Evolutionary conservation across 1,284 basidiomycete species (phyloP).

Genomic region (Paramarasmius palmivorus): DNA sequence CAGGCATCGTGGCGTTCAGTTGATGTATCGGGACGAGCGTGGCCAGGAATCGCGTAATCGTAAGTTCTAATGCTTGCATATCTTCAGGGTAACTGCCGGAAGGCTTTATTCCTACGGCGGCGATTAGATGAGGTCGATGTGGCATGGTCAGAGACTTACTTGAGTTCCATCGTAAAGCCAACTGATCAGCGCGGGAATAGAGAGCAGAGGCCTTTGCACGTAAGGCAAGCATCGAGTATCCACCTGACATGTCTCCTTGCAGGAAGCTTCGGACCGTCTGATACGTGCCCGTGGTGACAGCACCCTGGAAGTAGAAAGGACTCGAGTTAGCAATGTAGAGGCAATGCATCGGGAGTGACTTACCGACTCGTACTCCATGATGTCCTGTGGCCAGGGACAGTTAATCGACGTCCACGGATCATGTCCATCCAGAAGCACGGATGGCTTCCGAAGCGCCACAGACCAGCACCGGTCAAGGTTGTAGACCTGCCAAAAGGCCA

Average conservation of each 20-base stretch:
- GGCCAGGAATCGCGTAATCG: constrained; percentile 59
- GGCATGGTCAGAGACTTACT: constrained; percentile 38
- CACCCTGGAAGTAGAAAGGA: constrained; percentile 43
- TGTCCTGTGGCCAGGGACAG: constrained; percentile 66
- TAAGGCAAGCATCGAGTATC: constrained; percentile 62
- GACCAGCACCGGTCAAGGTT: constrained; percentile 70
- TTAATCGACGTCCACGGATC: constrained; percentile 50
- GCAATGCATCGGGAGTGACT: constrained; percentile 20
- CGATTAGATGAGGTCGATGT: constrained; percentile 17
- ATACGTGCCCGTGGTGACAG: constrained; percentile 49
- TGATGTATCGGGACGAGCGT: constrained; percentile 67
- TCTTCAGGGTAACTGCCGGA: constrained; percentile 54
- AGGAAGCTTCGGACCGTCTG: constrained; percentile 65
- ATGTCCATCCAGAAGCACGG: constrained; percentile 50
- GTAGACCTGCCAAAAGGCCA: constrained; percentile 73
- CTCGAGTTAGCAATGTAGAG: constrained; percentile 2
- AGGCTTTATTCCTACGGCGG: constrained; percentile 37
- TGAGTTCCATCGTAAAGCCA: constrained; percentile 60
- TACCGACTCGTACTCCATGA: constrained; percentile 61
- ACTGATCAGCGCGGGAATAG: constrained; percentile 62
- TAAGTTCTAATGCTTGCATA: constrained; percentile 59
- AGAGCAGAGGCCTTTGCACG: constrained; percentile 76
- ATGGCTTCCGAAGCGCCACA: constrained; percentile 56
- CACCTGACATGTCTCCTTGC: constrained; percentile 53
- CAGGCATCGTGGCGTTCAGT: constrained; percentile 53